Conservation (phyloP, 352 stramenopile genomes). For the Detonula confervacea region DNA sequence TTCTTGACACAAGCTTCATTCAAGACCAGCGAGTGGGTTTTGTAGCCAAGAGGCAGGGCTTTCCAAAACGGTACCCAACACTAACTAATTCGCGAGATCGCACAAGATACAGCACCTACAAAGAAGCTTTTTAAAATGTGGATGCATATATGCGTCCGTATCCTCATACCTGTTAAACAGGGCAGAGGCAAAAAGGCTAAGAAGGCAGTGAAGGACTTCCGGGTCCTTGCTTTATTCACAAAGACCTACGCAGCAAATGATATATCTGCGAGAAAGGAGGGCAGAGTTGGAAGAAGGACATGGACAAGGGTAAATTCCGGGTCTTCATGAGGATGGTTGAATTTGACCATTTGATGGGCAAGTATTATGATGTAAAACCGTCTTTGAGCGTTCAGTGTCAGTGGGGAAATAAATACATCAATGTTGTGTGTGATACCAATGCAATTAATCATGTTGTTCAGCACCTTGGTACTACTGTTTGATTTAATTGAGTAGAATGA, state of each 20-base stretch:
- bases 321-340: constrained; percentile 28
- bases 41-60: too few relatives aligned
- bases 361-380: constrained; percentile 10
- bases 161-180: too few relatives aligned
- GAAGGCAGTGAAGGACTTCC: constrained; percentile 25
- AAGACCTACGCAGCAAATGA: constrained; percentile 52
- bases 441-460: constrained; percentile 31
- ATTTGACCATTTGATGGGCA: constrained; percentile 31
- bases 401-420: constrained; percentile 24
- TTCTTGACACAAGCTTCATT: too few relatives aligned
- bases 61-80: too few relatives aligned
- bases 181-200: not conserved
- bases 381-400: not conserved
- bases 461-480: too few relatives aligned
- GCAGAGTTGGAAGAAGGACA: constrained; percentile 13
- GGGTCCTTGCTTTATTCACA: constrained; percentile 27
- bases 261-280: constrained; percentile 22
- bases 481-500: too few relatives aligned
- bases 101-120: too few relatives aligned
- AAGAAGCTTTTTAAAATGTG: too few relatives aligned
- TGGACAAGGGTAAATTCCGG: constrained; percentile 10
- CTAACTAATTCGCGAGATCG: too few relatives aligned
- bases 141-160: too few relatives aligned
- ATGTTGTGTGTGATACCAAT: constrained; percentile 21
- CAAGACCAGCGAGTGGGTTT: too few relatives aligned